Percentiles rank a stretch among this genome's conserved stretches.
Conservation (phyloP, 345 rosid species). For the Pistacia vera region DNA sequence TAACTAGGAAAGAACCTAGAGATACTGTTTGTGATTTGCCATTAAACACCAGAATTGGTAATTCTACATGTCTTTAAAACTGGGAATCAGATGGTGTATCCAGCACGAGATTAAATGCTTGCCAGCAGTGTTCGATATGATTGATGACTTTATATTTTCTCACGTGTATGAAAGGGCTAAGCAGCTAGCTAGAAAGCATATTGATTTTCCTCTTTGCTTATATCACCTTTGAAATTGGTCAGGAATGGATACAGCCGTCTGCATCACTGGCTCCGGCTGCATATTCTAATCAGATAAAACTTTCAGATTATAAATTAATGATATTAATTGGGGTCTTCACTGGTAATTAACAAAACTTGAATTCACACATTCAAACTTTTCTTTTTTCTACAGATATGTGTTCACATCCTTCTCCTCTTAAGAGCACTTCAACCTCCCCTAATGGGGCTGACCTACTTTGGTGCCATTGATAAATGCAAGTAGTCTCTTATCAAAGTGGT, state of each 20-base stretch:
- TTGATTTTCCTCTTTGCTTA: neutral
- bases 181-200: neutral
- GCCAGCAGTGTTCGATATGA: neutral
- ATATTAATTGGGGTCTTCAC: too few relatives aligned
- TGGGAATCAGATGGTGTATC: neutral
- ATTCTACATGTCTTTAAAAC: conserved; percentile 13
- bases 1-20: neutral
- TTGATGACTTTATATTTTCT: neutral
- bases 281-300: neutral
- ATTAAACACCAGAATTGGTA: neutral
- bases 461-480: neutral
- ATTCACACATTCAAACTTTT: too few relatives aligned
- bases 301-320: too few relatives aligned
- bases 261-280: neutral
- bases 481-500: neutral
- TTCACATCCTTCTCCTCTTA: neutral
- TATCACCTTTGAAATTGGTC: neutral
- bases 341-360: too few relatives aligned
- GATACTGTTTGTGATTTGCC: neutral
- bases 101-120: neutral
- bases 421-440: neutral
- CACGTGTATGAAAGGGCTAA: neutral
- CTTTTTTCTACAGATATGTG: too few relatives aligned
- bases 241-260: neutral
- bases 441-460: neutral